Base-by-base conservation (phyloP, 1,284 basidiomycete genomes). In the Puccinia coronata region DNA sequence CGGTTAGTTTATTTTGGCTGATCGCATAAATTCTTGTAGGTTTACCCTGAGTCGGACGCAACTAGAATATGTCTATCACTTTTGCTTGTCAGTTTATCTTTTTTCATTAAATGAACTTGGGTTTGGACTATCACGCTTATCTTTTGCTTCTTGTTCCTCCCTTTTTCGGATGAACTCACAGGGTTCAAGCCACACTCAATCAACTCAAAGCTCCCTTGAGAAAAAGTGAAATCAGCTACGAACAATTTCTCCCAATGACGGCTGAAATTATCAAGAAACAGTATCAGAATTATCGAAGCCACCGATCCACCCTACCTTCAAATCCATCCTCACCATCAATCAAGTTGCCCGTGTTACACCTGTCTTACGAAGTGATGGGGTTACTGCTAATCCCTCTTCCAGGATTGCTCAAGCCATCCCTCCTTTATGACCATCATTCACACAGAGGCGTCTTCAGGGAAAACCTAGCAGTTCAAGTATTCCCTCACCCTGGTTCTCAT, bases 61-160 rank as follows among this genome's bases (percentile, higher is more conserved):
- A 57, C 53, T 80, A 34, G 34, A 47, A 59, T 71, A 80, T 25
- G 65, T 80, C 49, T 70, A 80, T 47, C 77, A 80, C 41, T 67
- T 71, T 59, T 80, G 67, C 55, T 25, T 80, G 77, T 80, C 18
- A 59, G 77, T 71, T 47, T 28, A 18, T 28, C 14, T 12, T 55
- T 25, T 71, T 59, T 23, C 25, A 16, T 34, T 25, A 57, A 25
- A 11, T 11, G 11, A 25, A 25, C n/a, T 57, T 9, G n/a, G 23
- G 16, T 47, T 16, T 57, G 6, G n/a, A 43, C 36, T 23, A 11
- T 39, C 23, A 36, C 28, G 18, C 41, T 43, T 12, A 43, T 43
- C 9, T 20, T 23, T 67, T 25, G 18, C 28, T 39, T 67, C 6
- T 67, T 67, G 34, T 23, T 20, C 34, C 8, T 25, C 31, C 5